phyloP scores from a whole-genome alignment of 257 asterid genomes.

The Lithospermum erythrorhizon region DNA sequence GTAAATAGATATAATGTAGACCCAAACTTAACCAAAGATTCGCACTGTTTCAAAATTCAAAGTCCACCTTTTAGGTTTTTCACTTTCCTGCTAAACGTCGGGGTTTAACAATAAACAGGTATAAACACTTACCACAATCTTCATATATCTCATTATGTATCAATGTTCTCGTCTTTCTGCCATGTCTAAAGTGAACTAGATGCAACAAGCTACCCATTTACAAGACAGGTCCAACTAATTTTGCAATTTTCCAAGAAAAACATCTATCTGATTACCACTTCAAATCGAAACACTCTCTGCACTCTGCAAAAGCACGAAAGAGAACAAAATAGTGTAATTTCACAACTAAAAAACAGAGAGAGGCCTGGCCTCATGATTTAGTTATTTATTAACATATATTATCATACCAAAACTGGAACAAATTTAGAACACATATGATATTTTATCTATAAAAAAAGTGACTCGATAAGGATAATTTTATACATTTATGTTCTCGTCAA shows the following conservation, averaged over 20 bases:
- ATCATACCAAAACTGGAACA: background rate
- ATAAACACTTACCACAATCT: slow-evolving; percentile 41
- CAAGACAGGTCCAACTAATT: slow-evolving; percentile 12
- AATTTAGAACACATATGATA: too few species aligned
- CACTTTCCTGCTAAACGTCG: background rate
- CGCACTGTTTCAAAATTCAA: background rate
- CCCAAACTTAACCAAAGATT: background rate
- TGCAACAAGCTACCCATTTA: slow-evolving; percentile 43
- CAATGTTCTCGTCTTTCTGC: slow-evolving; percentile 56
- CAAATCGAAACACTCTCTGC: slow-evolving; percentile 3
- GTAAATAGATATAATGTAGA: background rate
- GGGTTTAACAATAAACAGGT: slow-evolving; percentile 6
- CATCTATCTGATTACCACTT: slow-evolving; percentile 15
- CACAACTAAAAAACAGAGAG: background rate
- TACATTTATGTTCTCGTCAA: background rate
- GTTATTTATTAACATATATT: background rate
- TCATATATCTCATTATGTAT: slow-evolving; percentile 33
- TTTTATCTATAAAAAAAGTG: too few species aligned
- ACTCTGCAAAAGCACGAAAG: slow-evolving; percentile 12
- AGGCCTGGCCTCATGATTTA: background rate
- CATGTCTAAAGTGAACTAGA: slow-evolving; percentile 29
- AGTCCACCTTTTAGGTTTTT: background rate
- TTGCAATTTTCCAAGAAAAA: slow-evolving; percentile 11
- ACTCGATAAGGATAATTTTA: too few species aligned
- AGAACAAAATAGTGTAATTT: background rate